phyloP scores from a whole-genome alignment of 345 rosid genomes.

The Theobroma cacao region DNA sequence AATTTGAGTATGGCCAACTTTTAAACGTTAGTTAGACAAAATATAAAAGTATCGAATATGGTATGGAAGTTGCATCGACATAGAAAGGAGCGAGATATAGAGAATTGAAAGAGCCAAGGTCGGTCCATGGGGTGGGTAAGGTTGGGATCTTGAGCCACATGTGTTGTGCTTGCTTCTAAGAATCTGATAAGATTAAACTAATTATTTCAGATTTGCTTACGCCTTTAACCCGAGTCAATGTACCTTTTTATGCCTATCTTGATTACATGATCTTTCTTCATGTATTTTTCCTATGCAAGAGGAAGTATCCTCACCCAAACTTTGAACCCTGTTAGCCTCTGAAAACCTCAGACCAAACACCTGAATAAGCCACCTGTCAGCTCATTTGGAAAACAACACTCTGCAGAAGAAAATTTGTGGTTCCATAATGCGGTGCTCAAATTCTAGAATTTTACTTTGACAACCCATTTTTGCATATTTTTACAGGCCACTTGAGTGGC shows the following conservation, averaged over 20 bases:
- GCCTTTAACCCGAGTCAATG: neutral
- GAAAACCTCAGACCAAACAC: neutral
- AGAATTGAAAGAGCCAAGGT: neutral
- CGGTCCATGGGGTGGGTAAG: neutral
- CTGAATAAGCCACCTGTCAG: neutral
- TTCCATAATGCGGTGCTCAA: neutral
- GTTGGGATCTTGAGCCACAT: conserved; percentile 3
- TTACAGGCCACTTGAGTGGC: neutral
- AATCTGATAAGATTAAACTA: neutral
- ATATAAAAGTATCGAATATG: neutral
- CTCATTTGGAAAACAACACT: neutral
- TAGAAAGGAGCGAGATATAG: neutral
- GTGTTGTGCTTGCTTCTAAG: neutral
- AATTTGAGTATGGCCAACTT: neutral
- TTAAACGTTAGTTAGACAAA: neutral
- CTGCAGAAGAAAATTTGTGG: neutral
- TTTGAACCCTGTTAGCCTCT: neutral
- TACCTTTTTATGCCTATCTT: neutral
- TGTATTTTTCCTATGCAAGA: neutral
- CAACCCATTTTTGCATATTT: neutral
- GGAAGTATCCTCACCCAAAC: neutral
- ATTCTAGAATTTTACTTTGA: neutral
- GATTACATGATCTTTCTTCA: neutral
- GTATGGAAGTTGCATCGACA: neutral
- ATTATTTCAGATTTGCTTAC: neutral